Evolutionary conservation across 805 yeast species (phyloP).

Genomic region (Lipomyces kockii): DNA sequence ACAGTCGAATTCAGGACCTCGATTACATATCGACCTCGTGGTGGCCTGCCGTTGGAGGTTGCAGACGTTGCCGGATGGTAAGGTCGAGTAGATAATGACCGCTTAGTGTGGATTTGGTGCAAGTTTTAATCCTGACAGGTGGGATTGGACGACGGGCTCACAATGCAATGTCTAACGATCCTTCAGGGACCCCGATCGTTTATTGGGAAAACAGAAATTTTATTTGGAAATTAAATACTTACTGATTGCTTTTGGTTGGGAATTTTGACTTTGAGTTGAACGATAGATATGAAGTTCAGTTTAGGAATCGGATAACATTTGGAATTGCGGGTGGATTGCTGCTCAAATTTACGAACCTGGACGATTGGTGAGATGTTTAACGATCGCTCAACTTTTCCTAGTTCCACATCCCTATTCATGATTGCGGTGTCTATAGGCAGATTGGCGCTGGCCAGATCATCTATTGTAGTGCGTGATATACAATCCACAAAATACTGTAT

Average conservation of each 20-base stretch:
- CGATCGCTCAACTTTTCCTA: not conserved
- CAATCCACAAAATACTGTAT: too few species aligned
- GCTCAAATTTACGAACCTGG: too few species aligned
- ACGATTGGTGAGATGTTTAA: not conserved
- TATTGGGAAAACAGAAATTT: constrained; percentile 17
- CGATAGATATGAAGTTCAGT: too few species aligned
- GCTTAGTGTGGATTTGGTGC: too few species aligned
- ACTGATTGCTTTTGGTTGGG: too few species aligned
- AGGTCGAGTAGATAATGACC: not conserved
- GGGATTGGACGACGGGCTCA: not conserved
- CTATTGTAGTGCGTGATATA: not conserved
- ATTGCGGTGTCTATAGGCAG: not conserved
- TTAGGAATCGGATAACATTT: too few species aligned
- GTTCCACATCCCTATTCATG: not conserved
- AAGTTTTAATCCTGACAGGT: too few species aligned
- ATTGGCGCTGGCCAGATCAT: not conserved
- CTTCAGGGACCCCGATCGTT: constrained; percentile 28
- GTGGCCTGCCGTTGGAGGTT: constrained; percentile 21
- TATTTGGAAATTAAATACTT: too few species aligned
- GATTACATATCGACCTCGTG: constrained; percentile 26
- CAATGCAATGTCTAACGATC: constrained; percentile 6
- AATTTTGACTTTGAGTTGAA: too few species aligned
- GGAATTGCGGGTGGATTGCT: too few species aligned
- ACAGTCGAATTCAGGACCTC: constrained; percentile 10
- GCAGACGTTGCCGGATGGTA: constrained; percentile 13